Percentiles rank a stretch among this genome's conserved stretches.
phyloP scores from a whole-genome alignment of 2,329 filamentous ascomycete genomes.

The Monosporascus sp. region DNA sequence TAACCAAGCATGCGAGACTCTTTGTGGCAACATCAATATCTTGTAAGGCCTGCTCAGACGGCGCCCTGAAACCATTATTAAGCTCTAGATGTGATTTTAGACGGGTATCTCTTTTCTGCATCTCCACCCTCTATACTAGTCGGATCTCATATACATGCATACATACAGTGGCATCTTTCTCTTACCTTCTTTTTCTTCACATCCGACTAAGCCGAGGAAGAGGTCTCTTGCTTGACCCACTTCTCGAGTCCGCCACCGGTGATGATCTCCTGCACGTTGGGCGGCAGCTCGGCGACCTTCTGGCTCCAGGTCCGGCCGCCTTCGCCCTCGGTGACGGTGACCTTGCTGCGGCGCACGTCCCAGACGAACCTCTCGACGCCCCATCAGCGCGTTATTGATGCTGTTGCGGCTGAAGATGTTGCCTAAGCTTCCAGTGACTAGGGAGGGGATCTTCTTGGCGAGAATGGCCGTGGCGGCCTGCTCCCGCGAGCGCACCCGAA shows the following conservation, averaged over 20 bases:
- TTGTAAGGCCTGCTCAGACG: no score
- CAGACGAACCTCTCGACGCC: conserved; percentile 69
- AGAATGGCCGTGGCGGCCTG: conserved; percentile 86
- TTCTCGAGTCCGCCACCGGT: conserved; percentile 72
- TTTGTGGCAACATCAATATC: no score
- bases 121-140: no score
- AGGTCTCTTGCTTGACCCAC: conserved; percentile 73
- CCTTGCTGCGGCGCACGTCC: conserved; percentile 70
- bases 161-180: no score
- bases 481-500: conserved; percentile 82
- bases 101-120: no score
- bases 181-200: no score
- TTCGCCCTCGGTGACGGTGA: conserved; percentile 64
- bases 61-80: no score
- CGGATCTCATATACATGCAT: no score
- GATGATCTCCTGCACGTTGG: conserved; percentile 84
- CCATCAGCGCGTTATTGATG: conserved; percentile 78
- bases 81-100: no score
- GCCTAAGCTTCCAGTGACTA: conserved; percentile 75
- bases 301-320: conserved; percentile 65
- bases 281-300: conserved; percentile 76
- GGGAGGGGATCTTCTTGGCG: conserved; percentile 73
- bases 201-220: not conserved
- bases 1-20: no score
- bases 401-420: conserved; percentile 78